phyloP scores from a whole-genome alignment of 129 eudicot genomes.

The Erigeron canadensis region DNA sequence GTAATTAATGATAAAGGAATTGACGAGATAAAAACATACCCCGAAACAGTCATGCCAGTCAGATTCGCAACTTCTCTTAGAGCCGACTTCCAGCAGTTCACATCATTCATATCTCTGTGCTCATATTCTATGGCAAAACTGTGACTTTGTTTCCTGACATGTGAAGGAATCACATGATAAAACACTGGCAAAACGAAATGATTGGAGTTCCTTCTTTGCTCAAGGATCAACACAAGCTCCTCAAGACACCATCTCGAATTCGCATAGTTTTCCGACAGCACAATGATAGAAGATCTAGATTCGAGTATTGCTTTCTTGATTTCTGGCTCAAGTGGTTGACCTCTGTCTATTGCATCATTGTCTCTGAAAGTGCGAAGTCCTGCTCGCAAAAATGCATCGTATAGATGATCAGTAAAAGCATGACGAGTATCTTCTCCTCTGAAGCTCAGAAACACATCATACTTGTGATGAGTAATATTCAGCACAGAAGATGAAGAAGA shows the following conservation, averaged over 20 bases:
- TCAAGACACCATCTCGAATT: neutral
- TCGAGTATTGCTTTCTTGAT: neutral
- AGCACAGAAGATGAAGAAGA: neutral
- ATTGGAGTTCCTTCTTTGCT: no score
- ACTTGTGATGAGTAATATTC: neutral
- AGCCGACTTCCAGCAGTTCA: no score
- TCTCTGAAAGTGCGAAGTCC: slow-evolving; percentile 4
- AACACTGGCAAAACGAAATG: no score
- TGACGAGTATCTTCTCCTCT: neutral
- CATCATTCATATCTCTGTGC: no score
- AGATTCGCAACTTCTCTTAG: no score
- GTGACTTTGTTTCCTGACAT: no score
- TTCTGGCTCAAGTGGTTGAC: neutral
- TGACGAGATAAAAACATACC: no score
- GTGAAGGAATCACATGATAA: no score
- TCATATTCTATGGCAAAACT: no score
- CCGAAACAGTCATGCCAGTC: no score
- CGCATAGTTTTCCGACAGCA: neutral
- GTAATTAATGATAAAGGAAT: no score
- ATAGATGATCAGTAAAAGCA: neutral
- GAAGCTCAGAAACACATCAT: neutral
- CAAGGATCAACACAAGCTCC: no score
- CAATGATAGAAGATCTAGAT: neutral
- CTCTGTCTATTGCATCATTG: neutral
- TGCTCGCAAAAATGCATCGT: neutral